Conservation (phyloP, 306 rosid species). For the Inga leiocalycina region DNA sequence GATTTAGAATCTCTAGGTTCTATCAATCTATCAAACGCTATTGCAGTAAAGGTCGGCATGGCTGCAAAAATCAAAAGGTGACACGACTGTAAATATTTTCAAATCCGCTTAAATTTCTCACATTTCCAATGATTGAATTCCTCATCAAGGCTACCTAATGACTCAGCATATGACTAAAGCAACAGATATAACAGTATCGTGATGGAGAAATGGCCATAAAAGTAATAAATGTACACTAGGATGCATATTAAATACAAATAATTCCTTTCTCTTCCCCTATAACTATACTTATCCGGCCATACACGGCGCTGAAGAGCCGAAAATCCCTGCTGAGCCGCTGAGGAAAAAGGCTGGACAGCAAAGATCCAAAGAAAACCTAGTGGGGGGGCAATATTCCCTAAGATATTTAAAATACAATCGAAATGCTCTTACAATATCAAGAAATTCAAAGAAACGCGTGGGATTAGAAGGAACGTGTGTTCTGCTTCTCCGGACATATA, state of each 20-base stretch:
- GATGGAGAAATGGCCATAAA: slow-evolving; percentile 10
- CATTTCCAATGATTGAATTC: slow-evolving; percentile 2
- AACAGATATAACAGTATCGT: neutral
- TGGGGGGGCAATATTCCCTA: neutral
- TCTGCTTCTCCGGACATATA: slow-evolving; percentile 14
- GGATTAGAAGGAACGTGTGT: neutral
- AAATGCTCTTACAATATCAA: neutral
- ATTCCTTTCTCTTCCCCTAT: neutral
- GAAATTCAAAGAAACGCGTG: neutral
- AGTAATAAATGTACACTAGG: neutral
- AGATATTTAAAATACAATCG: neutral
- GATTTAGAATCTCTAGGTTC: slow-evolving; percentile 78
- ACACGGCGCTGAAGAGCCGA: neutral
- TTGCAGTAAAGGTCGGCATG: slow-evolving; percentile 83
- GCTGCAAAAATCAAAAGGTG: slow-evolving; percentile 48
- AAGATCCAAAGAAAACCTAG: neutral
- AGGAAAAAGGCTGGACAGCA: neutral
- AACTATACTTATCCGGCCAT: neutral
- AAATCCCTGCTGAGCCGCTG: neutral
- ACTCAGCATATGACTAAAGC: slow-evolving; percentile 8
- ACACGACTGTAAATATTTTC: slow-evolving; percentile 12
- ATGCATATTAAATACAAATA: neutral
- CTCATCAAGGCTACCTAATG: neutral
- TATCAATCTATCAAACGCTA: slow-evolving; percentile 85
- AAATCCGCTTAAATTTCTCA: neutral